phyloP scores from a whole-genome alignment of 164 flowering plant species.

The Cinnamomum chago region DNA sequence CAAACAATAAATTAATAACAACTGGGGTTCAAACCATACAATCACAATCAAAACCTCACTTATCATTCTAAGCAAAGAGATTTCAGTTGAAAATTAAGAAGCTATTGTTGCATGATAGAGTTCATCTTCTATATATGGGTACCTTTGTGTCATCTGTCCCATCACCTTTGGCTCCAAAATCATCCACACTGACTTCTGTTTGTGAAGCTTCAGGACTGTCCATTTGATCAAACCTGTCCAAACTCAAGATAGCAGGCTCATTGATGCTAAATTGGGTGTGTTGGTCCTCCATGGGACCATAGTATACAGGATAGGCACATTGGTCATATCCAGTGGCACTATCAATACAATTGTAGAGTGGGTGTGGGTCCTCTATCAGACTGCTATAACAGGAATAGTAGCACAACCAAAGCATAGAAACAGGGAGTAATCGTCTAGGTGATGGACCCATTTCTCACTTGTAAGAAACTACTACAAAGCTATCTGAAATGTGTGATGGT shows the following conservation, averaged over 20 bases:
- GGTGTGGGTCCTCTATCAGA: slow-evolving; percentile 10
- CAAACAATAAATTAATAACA: neutral
- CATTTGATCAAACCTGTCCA: neutral
- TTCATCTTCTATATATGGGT: neutral
- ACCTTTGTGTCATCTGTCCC: slow-evolving; percentile 15
- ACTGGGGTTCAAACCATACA: neutral
- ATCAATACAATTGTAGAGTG: slow-evolving; percentile 12
- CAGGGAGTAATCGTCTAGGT: slow-evolving; percentile 10
- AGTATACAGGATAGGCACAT: slow-evolving; percentile 26
- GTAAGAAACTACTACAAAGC: neutral
- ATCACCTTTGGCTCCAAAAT: slow-evolving; percentile 14
- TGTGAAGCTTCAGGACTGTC: neutral
- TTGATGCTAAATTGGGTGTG: slow-evolving; percentile 11
- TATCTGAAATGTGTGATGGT: neutral
- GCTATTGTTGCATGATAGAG: neutral
- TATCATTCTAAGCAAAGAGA: neutral
- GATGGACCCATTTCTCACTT: slow-evolving; percentile 16
- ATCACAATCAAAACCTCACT: neutral
- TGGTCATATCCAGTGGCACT: slow-evolving; percentile 15
- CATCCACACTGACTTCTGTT: slow-evolving; percentile 5
- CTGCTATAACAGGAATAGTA: slow-evolving; percentile 15
- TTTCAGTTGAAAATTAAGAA: neutral
- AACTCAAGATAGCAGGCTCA: slow-evolving; percentile 1
- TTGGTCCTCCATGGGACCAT: slow-evolving; percentile 14
- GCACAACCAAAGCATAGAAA: slow-evolving; percentile 10